Evolutionary conservation across 1,284 basidiomycete species (phyloP), one percentile per base, ranked within the genome.

Genomic region (Ustilago nuda): DNA sequence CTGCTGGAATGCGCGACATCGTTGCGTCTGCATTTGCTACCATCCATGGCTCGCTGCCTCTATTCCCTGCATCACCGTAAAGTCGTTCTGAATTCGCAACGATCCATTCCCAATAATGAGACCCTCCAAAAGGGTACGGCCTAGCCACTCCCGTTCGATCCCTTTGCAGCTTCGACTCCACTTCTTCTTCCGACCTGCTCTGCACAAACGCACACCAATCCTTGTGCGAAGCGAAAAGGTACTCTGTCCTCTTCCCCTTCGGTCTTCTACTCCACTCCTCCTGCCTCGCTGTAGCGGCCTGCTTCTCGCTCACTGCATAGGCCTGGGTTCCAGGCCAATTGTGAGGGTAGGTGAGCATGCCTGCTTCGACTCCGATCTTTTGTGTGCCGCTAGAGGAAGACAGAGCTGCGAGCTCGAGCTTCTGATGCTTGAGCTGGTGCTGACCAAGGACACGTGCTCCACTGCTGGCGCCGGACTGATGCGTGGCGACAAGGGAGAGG

Each of bases 161-260:
- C 11, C 43, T 35, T 32, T 63, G 45, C 35, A 76, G 37, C 48
- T 64, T 66, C 1, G 35, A 51, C 19, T 23, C 19, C 7, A 60
- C 39, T 19, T 70, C 70, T 32, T 65, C 61, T 5, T 61, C 13
- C 12, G 57, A 55, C 4, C 61, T 51, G n/a, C 39, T 46, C 55
- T 75, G 48, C 43, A 41, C 13, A 15, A 66, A 70, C 13, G 64
- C 58, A 12, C 56, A 48, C 69, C 79, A 68, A 0, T 78, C 76
- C 30, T 64, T 63, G 19, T 71, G 71, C 32, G 73, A 70, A 1
- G 60, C 59, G 32, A 77, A 67, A n/a, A 68, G 32, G 32, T 66
- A 81, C 39, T 81, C 78, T 2, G 74, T 65, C 12, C 84, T 55
- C 55, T 85, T 85, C 4, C 79, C 83, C 45, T 75, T 79, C 2